Evolutionary conservation across 495 filamentous ascomycete genomes (phyloP).

Genomic region (Parachaetomium inaequale): DNA sequence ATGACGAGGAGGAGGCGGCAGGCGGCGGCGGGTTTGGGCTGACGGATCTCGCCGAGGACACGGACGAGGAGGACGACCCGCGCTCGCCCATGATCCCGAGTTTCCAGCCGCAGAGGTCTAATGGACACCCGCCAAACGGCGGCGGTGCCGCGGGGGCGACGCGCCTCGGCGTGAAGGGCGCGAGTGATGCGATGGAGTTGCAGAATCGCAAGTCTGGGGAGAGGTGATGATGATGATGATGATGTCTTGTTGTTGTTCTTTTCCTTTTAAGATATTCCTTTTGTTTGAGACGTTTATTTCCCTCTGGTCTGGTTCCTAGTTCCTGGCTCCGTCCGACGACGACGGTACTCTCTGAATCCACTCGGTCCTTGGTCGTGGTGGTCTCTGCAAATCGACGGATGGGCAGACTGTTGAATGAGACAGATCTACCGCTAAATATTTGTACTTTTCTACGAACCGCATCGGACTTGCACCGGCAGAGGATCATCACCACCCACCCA

Average conservation of each 20-base stretch:
- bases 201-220: conserved; percentile 39
- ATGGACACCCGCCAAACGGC: conserved; percentile 17
- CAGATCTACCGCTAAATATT: too few species aligned
- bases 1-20: conserved; percentile 73
- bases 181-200: conserved; percentile 43
- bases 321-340: neutral
- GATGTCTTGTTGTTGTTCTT: neutral
- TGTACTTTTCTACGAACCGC: too few species aligned
- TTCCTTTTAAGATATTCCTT: neutral
- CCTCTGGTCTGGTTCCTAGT: neutral
- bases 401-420: neutral
- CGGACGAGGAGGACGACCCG: conserved; percentile 48
- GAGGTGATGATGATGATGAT: conserved; percentile 22
- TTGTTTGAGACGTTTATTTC: neutral
- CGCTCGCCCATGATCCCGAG: conserved; percentile 33
- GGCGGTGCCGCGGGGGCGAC: neutral
- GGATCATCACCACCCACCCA: too few species aligned
- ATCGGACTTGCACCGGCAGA: too few species aligned
- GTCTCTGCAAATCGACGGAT: neutral
- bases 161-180: conserved; percentile 21
- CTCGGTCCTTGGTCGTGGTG: neutral
- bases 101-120: conserved; percentile 17
- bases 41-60: conserved; percentile 65
- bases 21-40: conserved; percentile 49
- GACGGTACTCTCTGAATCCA: neutral